Evolutionary conservation across 2,329 filamentous ascomycete genomes (phyloP), one percentile per base, ranked within the genome.

Genomic region (Botrytis medusae): DNA sequence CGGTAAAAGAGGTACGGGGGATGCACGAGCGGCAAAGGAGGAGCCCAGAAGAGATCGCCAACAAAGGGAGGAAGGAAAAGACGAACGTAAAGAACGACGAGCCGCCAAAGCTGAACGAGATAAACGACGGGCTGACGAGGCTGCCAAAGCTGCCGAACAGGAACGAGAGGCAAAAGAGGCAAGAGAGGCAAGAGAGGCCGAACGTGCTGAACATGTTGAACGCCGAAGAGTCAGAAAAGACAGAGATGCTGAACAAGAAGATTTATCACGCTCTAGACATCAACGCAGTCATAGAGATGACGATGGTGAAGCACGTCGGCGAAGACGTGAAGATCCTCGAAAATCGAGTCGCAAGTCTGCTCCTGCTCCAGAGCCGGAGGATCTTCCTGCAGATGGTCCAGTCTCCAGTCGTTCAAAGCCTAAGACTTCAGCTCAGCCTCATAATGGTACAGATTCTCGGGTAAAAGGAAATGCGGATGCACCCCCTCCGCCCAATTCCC

Each of bases 381-480:
- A n/a, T n/a, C n/a, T 78, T 29, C 76, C 78, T 32, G 76, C 76
- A 7, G 79, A 79, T 68, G 79, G 78, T 6, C 77, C 75, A 25
- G 78, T 79, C 22, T 76, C 79, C 54, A 78, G 75, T 67, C 76
- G 77, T 67, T 76, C 78, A 12, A 78, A 74, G 51, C 79, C 77
- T 72, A 79, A 77, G 37, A 82, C 78, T 69, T 75, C 84, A 14
- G 83, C 83, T 16, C 91, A 89, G 89, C 89, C 89, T 29, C 87
- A 90, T 79, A 90, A 87, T 10, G 89, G 89, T 40, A 91, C 89
- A 0, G 88, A 87, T 14, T 90, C 88, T 0, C 91, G 89, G 89
- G 89, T 91, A 7, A 90, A 90, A 80, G 88, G 91, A 20, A 86
- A 90, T 77, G 88, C 86, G 2, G 89, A 90, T 76, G 88, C 88